Percentiles rank a stretch among this genome's conserved stretches.
Conservation (phyloP, 495 filamentous ascomycete species). For the Penicillium chermesinum region DNA sequence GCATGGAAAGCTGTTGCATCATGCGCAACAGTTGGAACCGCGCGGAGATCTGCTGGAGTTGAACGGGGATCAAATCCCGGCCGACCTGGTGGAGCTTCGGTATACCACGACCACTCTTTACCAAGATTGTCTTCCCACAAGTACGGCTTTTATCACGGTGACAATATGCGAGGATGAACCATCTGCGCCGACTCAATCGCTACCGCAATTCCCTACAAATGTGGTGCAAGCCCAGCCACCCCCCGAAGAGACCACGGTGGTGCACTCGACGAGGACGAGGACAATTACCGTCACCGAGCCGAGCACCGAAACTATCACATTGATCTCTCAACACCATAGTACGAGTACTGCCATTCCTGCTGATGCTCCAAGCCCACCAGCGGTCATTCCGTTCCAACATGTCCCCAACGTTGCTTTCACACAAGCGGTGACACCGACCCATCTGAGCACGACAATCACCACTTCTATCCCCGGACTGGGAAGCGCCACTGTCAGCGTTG, state of each 20-base stretch:
- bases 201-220: neutral
- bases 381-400: neutral
- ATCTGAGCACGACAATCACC: neutral
- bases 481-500: conserved; percentile 2
- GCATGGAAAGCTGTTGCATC: conserved; percentile 10
- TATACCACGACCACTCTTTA: conserved; percentile 27
- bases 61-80: conserved; percentile 5
- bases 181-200: neutral
- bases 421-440: neutral
- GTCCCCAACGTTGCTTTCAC: neutral
- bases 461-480: neutral
- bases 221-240: neutral
- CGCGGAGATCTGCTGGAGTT: conserved; percentile 2
- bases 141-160: conserved; percentile 9
- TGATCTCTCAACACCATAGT: too few species aligned
- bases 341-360: too few species aligned
- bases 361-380: neutral
- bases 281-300: too few species aligned
- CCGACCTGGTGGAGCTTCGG: conserved; percentile 16
- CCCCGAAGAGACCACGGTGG: neutral
- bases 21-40: conserved; percentile 3
- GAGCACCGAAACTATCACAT: too few species aligned
- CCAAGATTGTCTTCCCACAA: conserved; percentile 13
- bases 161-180: conserved; percentile 10
- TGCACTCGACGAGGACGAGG: too few species aligned